Percentiles rank a stretch among this genome's conserved stretches.
Evolutionary conservation across 208 protist genomes (phyloP).

Genomic region (Leishmania martiniquensis): DNA sequence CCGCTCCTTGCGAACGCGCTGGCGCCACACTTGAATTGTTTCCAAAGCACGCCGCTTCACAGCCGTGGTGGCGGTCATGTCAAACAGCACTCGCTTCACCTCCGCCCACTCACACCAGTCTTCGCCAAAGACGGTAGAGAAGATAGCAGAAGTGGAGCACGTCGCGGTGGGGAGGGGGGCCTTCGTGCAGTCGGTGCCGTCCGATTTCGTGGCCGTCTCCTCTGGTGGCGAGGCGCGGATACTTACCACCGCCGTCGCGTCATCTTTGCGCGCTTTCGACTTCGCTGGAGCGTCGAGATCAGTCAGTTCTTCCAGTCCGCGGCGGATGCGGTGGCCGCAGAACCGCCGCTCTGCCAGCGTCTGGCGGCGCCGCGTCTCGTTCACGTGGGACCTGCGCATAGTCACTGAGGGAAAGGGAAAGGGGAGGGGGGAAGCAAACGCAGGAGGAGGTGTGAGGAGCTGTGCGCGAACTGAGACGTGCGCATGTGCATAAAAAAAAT

Average conservation of each 20-base stretch:
- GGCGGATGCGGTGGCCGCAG: slow-evolving; percentile 72
- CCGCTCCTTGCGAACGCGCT: slow-evolving; percentile 56
- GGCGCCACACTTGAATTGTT: slow-evolving; percentile 56
- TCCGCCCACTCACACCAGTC: slow-evolving; percentile 70
- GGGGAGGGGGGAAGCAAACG: not conserved
- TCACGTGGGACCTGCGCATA: slow-evolving; percentile 23
- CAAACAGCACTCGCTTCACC: slow-evolving; percentile 72
- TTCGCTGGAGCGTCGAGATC: slow-evolving; percentile 61
- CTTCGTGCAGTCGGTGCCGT: not conserved
- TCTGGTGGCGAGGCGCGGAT: not conserved
- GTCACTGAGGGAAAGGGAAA: not conserved
- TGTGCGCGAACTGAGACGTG: not conserved
- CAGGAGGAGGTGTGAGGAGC: not conserved
- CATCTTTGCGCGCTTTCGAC: slow-evolving; percentile 1
- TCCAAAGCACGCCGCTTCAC: slow-evolving; percentile 53
- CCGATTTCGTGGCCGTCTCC: not conserved
- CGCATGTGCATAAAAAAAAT: not conserved
- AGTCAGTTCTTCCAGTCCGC: slow-evolving; percentile 60
- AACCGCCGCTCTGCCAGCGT: slow-evolving; percentile 41
- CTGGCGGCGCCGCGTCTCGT: slow-evolving; percentile 27
- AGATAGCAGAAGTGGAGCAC: slow-evolving; percentile 4
- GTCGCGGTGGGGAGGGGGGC: not conserved
- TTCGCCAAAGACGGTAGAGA: slow-evolving; percentile 57
- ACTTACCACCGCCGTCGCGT: not conserved
- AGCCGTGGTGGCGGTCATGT: slow-evolving; percentile 16